These are phyloP conservation scores for Dalechampia spathulata DNA, from an alignment of 441 rosid genomes.

Conservation along the genomic window DNA sequence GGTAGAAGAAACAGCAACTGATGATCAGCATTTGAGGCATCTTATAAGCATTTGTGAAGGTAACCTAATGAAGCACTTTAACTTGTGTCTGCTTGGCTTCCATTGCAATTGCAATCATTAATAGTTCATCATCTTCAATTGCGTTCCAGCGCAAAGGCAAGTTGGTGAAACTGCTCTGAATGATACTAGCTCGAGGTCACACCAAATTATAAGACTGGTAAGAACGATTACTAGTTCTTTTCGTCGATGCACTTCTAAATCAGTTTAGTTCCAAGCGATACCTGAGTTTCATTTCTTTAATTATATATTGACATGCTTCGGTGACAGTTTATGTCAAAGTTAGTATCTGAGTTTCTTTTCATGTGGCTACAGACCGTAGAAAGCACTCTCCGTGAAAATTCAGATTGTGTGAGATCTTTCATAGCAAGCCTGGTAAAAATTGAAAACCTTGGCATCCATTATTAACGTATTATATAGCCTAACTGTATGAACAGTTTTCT, in stretches of 20 bases:
- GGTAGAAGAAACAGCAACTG: conserved; percentile 77
- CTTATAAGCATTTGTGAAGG: conserved; percentile 93
- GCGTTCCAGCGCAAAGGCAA: conserved; percentile 86
- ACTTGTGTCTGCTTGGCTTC: neutral
- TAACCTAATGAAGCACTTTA: conserved; percentile 27
- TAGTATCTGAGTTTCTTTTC: conserved; percentile 3
- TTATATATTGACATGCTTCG: too few species aligned
- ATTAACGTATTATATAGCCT: neutral
- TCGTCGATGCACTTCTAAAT: neutral
- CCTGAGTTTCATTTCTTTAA: neutral
- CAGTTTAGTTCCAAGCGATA: conserved; percentile 6
- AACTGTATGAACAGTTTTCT: neutral
- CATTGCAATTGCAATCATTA: neutral
- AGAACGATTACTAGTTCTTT: conserved; percentile 12
- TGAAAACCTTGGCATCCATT: neutral
- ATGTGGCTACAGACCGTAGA: conserved; percentile 57
- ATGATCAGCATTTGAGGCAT: conserved; percentile 71
- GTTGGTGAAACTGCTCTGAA: conserved; percentile 98
- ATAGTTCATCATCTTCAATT: conserved; percentile 12
- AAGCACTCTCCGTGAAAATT: conserved; percentile 87
- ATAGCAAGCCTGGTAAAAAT: conserved; percentile 86
- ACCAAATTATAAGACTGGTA: conserved; percentile 96
- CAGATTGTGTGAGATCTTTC: conserved; percentile 91
- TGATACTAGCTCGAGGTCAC: conserved; percentile 93
- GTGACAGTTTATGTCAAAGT: too few species aligned